Conservation (phyloP, 2,329 filamentous ascomycete species). For the Colletotrichum filicis region DNA sequence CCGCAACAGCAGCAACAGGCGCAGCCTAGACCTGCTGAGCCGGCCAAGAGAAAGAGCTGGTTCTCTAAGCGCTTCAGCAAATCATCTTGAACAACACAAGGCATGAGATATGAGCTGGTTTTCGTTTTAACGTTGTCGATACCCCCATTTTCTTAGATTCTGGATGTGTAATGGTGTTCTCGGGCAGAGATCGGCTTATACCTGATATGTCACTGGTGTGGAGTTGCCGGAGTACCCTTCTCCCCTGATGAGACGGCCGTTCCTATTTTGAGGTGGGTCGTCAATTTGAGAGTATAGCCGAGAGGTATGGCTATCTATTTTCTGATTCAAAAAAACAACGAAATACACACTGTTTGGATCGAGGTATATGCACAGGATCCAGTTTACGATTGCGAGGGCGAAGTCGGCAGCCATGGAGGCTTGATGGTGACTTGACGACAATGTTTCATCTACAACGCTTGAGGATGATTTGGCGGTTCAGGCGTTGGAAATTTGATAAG, state of each 20-base stretch:
- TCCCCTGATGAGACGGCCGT: neutral
- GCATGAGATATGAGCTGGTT: conserved; percentile 11
- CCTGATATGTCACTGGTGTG: neutral
- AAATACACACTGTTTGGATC: conserved; percentile 30
- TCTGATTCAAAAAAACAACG: neutral
- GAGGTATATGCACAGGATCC: conserved; percentile 37
- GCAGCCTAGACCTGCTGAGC: conserved; percentile 45
- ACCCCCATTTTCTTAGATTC: conserved; percentile 30
- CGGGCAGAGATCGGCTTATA: neutral
- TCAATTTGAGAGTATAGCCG: neutral
- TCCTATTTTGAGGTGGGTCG: neutral
- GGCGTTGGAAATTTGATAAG: neutral
- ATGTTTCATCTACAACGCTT: neutral
- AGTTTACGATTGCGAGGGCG: conserved; percentile 23
- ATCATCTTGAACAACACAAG: conserved; percentile 41
- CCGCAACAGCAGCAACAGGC: conserved; percentile 34
- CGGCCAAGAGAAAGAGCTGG: conserved; percentile 90
- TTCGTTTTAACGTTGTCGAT: conserved; percentile 34
- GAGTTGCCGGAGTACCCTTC: neutral
- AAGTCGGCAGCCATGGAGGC: neutral
- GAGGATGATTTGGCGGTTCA: neutral
- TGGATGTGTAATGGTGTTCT: conserved; percentile 5
- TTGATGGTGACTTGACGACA: neutral
- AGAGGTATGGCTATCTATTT: neutral
- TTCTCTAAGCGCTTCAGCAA: conserved; percentile 85